Evolutionary conservation across 2,329 filamentous ascomycete genomes (phyloP), one percentile per base, ranked within the genome.

Genomic region (Septoria petroselini): DNA sequence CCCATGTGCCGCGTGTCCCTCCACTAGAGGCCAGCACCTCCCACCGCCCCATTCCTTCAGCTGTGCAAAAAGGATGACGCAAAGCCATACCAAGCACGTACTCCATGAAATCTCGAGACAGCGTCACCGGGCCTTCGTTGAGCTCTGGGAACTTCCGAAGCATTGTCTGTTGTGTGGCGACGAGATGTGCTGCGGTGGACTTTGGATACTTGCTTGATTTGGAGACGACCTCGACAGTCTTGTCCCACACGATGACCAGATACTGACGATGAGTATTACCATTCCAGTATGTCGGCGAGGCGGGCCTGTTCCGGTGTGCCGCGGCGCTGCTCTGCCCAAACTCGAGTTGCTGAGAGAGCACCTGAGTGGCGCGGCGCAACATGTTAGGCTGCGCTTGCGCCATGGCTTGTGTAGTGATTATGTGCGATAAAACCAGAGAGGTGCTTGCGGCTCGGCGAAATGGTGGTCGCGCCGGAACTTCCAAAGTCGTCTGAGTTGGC

Each of bases 191-290:
- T 2, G 44, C 41, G 15, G 43, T 48, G 3, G 52, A 54, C 18
- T 48, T 50, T 4, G 40, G 48, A 31, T 52, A 42, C 25, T 57
- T 60, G 33, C 51, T 41, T 2, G 44, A 47, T 3, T 45, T 48
- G 8, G 52, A 49, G 1, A 56, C 50, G 14, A 54, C 51, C 8
- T 60, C 57, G 18, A 48, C 53, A 12, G 61, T 41, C 7, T 34
- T 34, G 19, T 65, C 62, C 62, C 62, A 65, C 29, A 59, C 41
- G 11, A 48, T 37, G 4, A 63, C 35, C 7, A 65, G 48, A n/a
- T 56, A 43, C 7, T 37, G 35, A 11, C 46, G 57, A 44, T 65
- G 62, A 2, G 50, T 44, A 15, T 55, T 41, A 17, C 63, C 56
- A 35, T 54, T 57, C 62, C 61, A 65, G 50, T 62, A 30, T 6